phyloP scores from a whole-genome alignment of 228 moss, liverwort and hornwort species.

The Sphagnum magellanicum region DNA sequence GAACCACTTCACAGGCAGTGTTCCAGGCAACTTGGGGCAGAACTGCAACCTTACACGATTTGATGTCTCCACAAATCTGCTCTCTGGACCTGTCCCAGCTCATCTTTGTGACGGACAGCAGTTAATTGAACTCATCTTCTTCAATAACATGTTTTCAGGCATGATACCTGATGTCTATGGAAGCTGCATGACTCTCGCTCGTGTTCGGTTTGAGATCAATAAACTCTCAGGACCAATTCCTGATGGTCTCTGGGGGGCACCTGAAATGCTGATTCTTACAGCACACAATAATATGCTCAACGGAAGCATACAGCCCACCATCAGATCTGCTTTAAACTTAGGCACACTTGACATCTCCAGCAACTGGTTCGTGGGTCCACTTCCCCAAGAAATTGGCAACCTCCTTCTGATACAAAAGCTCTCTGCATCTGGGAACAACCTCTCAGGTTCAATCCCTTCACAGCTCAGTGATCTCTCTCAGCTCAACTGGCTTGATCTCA shows the following conservation, averaged over 20 bases:
- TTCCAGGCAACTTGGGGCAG: conserved; percentile 34
- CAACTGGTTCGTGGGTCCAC: conserved; percentile 35
- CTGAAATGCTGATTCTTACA: conserved; percentile 23
- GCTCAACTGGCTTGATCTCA: conserved; percentile 36
- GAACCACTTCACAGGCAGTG: conserved; percentile 30
- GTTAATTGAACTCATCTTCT: conserved; percentile 43
- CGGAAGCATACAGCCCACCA: conserved; percentile 21
- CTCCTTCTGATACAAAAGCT: conserved; percentile 38
- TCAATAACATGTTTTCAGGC: conserved; percentile 53
- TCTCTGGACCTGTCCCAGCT: conserved; percentile 41
- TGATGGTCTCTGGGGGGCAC: conserved; percentile 35
- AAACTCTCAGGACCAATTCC: conserved; percentile 45
- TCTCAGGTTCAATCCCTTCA: conserved; percentile 33
- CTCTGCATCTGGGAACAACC: conserved; percentile 40
- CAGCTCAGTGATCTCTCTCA: conserved; percentile 31
- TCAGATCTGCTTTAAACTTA: conserved; percentile 19
- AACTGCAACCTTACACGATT: conserved; percentile 26
- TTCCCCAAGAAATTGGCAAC: conserved; percentile 49
- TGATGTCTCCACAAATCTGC: conserved; percentile 47
- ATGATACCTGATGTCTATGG: conserved; percentile 52
- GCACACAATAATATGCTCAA: conserved; percentile 40
- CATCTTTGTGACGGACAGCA: conserved; percentile 33
- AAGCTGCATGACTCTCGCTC: conserved; percentile 43
- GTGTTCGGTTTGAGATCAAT: conserved; percentile 64
- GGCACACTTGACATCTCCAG: conserved; percentile 35